Percentiles rank a stretch among this genome's conserved stretches.
Evolutionary conservation across 805 yeast species (phyloP).

Genomic region (Candida dajiaensis): DNA sequence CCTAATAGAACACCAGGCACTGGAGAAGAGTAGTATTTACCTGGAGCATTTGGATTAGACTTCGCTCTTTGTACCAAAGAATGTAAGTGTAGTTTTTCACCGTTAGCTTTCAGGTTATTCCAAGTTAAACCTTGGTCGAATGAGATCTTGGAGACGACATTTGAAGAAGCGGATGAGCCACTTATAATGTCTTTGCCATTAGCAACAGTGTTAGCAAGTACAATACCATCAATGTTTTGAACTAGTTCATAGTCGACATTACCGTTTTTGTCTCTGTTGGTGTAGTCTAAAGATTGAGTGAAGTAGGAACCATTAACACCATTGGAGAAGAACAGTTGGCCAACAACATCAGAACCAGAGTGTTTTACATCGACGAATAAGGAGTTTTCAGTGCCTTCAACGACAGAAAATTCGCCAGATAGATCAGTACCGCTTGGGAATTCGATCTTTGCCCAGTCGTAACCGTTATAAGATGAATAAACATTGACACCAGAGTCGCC

Average conservation of each 20-base stretch:
- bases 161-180: conserved; percentile 6
- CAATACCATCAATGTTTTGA: conserved; percentile 53
- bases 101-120: conserved; percentile 24
- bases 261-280: conserved; percentile 27
- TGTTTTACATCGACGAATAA: conserved; percentile 34
- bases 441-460: conserved; percentile 27
- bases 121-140: conserved; percentile 34
- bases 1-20: conserved; percentile 42
- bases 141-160: conserved; percentile 28
- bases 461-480: conserved; percentile 29
- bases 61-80: conserved; percentile 27
- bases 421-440: conserved; percentile 24
- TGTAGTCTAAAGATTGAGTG: conserved; percentile 35
- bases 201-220: conserved; percentile 40
- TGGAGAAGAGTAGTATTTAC: conserved; percentile 31
- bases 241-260: conserved; percentile 33
- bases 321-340: conserved; percentile 30
- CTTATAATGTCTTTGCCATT: conserved; percentile 15
- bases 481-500: conserved; percentile 20
- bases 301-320: conserved; percentile 49
- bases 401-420: conserved; percentile 24
- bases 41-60: conserved; percentile 17
- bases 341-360: conserved; percentile 16
- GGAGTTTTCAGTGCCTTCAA: conserved; percentile 34
- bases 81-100: conserved; percentile 32